These are phyloP conservation scores for Corrigiola litoralis DNA, from an alignment of 179 eudicot genomes.

Conservation along the genomic window DNA sequence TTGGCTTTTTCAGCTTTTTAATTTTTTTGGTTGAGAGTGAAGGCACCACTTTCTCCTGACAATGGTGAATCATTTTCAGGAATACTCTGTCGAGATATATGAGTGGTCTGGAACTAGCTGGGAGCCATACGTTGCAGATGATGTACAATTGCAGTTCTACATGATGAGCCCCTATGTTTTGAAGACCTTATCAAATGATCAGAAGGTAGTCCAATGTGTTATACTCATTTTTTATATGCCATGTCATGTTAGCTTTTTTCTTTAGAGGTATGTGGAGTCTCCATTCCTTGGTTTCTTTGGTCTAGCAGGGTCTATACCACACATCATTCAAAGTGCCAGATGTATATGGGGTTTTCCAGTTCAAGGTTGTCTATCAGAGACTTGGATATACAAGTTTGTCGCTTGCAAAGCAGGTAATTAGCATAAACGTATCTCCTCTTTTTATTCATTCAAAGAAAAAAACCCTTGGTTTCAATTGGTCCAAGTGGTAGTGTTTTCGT, in stretches of 20 bases:
- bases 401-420: constrained; percentile 68
- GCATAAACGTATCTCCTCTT: background rate
- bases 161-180: constrained; percentile 99
- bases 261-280: background rate
- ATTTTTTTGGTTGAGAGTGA: constrained; percentile 1
- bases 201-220: constrained; percentile 47
- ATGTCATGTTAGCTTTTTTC: background rate
- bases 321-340: constrained; percentile 86
- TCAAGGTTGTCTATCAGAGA: constrained; percentile 85
- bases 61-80: constrained; percentile 34
- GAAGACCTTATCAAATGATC: constrained; percentile 65
- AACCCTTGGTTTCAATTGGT: too few relatives aligned
- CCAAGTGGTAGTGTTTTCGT: too few relatives aligned
- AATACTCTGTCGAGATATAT: constrained; percentile 71
- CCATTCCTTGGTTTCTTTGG: background rate
- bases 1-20: background rate
- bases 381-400: constrained; percentile 90
- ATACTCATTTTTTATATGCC: background rate
- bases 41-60: constrained; percentile 1
- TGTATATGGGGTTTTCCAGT: constrained; percentile 94
- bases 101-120: constrained; percentile 93
- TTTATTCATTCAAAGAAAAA: too few relatives aligned
- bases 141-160: constrained; percentile 89
- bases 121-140: constrained; percentile 85
- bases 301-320: constrained; percentile 63